Percentiles rank a stretch among this genome's conserved stretches.
Conservation (phyloP, 257 asterid species). For the Solanum piurae region DNA sequence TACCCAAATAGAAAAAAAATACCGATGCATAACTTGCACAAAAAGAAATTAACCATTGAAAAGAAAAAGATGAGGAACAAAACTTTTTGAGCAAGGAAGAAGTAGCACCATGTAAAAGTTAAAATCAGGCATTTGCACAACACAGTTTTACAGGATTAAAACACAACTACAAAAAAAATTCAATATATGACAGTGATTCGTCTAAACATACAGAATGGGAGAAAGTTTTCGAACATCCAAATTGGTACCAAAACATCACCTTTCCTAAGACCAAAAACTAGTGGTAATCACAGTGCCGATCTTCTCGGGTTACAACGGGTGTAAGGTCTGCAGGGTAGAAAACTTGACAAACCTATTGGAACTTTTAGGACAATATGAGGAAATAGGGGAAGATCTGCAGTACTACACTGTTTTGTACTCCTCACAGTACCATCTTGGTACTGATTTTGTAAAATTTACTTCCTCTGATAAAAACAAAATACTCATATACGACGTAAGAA, state of each 20-base stretch:
- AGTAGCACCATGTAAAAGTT: background rate
- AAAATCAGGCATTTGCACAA: background rate
- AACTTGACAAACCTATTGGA: background rate
- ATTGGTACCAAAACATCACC: background rate
- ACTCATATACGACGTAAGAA: background rate
- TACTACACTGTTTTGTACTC: background rate
- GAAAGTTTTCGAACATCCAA: background rate
- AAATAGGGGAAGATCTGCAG: background rate
- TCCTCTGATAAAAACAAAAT: background rate
- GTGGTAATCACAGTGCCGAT: background rate
- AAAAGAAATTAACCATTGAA: background rate
- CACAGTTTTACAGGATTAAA: background rate
- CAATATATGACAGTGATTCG: background rate
- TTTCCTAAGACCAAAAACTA: background rate
- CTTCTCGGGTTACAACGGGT: background rate
- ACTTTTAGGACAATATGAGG: background rate
- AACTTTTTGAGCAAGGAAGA: background rate
- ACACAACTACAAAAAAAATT: background rate
- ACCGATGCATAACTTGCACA: background rate
- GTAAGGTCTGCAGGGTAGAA: background rate
- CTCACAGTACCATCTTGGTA: background rate
- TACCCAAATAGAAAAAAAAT: background rate
- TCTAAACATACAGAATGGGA: background rate
- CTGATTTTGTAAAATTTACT: background rate
- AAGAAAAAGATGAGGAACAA: background rate